phyloP scores from a whole-genome alignment of 352 stramenopile genomes.

The Globisporangium irregulare region DNA sequence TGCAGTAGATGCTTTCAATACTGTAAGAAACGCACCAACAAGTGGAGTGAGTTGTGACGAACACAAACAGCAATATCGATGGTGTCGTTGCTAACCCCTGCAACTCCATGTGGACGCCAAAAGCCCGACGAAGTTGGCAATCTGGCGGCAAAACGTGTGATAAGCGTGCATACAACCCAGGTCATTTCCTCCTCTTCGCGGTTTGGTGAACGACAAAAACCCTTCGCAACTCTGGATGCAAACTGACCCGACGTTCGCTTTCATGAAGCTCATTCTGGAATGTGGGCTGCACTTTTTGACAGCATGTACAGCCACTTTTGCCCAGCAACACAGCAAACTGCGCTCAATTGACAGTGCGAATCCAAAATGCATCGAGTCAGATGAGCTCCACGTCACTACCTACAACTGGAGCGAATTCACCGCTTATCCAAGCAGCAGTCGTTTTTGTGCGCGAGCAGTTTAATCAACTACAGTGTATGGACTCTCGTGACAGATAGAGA shows the following conservation, averaged over 20 bases:
- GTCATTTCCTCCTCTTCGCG: neutral
- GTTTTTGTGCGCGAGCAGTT: slow-evolving; percentile 1
- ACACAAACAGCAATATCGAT: no score
- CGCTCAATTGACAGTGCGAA: no score
- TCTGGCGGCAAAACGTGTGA: neutral
- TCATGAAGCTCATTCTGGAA: no score
- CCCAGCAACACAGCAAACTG: no score
- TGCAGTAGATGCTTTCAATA: no score
- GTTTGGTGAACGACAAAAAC: no score
- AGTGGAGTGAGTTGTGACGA: no score
- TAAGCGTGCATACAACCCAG: neutral
- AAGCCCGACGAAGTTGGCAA: neutral
- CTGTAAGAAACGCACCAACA: no score
- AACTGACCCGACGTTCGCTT: no score
- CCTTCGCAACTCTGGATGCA: neutral
- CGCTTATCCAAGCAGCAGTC: neutral
- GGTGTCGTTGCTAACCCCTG: no score
- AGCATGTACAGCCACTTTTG: no score
- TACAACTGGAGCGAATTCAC: neutral
- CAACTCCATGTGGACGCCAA: neutral
- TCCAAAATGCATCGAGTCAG: neutral
- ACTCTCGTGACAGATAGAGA: neutral
- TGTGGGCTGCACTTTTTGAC: no score
- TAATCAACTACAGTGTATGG: neutral
- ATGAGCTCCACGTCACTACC: neutral